A percentile compares a stretch with the other conserved stretches of the same genome.
Conservation (phyloP, 805 yeast species). For the Ogataea allantospora region DNA sequence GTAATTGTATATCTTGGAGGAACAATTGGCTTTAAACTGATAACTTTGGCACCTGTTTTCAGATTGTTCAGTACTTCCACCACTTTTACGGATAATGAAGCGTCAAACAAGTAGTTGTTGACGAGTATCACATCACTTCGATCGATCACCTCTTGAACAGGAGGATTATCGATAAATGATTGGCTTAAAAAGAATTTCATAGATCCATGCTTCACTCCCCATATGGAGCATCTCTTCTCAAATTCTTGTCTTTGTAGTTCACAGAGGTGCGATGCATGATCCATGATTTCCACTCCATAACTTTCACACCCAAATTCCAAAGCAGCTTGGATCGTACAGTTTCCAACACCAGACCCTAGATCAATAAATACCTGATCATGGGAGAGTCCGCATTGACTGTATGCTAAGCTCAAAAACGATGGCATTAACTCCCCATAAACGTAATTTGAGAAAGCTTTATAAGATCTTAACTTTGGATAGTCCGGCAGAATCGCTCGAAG, state of each 20-base stretch:
- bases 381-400: slow-evolving; percentile 53
- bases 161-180: slow-evolving; percentile 67
- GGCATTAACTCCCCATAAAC: slow-evolving; percentile 93
- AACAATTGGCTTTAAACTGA: slow-evolving; percentile 75
- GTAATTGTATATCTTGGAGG: slow-evolving; percentile 70
- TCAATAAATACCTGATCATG: slow-evolving; percentile 69
- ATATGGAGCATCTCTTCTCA: slow-evolving; percentile 51
- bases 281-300: slow-evolving; percentile 91
- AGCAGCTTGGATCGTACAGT: slow-evolving; percentile 86
- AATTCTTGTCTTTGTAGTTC: slow-evolving; percentile 59
- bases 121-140: slow-evolving; percentile 71
- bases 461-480: slow-evolving; percentile 58
- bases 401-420: slow-evolving; percentile 64
- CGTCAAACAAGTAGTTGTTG: slow-evolving; percentile 82
- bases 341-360: slow-evolving; percentile 93
- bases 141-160: slow-evolving; percentile 52
- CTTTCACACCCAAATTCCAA: slow-evolving; percentile 79
- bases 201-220: slow-evolving; percentile 61
- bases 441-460: slow-evolving; percentile 84
- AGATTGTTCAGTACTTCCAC: slow-evolving; percentile 59
- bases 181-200: slow-evolving; percentile 59
- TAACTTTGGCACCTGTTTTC: slow-evolving; percentile 72
- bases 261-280: slow-evolving; percentile 70
- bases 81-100: slow-evolving; percentile 66
- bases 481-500: slow-evolving; percentile 77